Percentiles rank a stretch among this genome's conserved stretches.
These are phyloP conservation scores for Austroboletus novae-zelandiae DNA, from an alignment of 1,284 basidiomycete genomes.

Conservation along the genomic window DNA sequence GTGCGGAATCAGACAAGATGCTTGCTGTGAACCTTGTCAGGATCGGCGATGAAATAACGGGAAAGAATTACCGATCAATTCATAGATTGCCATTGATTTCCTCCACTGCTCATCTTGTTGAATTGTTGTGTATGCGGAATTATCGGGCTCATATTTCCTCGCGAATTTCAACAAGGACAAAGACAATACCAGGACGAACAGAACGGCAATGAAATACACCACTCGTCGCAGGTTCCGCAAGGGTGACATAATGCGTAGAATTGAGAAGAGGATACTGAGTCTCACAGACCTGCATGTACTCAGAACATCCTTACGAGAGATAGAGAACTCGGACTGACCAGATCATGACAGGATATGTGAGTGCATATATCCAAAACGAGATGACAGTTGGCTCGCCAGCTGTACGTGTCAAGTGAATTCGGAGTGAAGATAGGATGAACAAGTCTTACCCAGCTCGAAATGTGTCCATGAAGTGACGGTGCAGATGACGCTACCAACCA, in stretches of 20 bases:
- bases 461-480: conserved; percentile 15
- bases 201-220: conserved; percentile 5
- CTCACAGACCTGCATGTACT: conserved; percentile 16
- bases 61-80: conserved; percentile 17
- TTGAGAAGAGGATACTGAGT: conserved; percentile 22
- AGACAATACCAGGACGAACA: conserved; percentile 14
- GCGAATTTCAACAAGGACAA: conserved; percentile 7
- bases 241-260: conserved; percentile 13
- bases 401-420: conserved; percentile 1
- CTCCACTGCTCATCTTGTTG: not conserved
- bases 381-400: conserved; percentile 5
- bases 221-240: conserved; percentile 8
- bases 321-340: conserved; percentile 16
- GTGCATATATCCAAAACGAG: conserved; percentile 18
- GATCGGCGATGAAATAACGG: not conserved
- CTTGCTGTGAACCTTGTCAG: conserved; percentile 16
- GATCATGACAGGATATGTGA: conserved; percentile 13
- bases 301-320: not conserved
- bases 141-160: not conserved
- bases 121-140: not conserved
- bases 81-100: conserved; percentile 5
- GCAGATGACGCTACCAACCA: conserved; percentile 5
- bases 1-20: conserved; percentile 18
- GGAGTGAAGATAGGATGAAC: not conserved
- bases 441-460: conserved; percentile 6